Percentiles rank a stretch among this genome's conserved stretches.
phyloP scores from a whole-genome alignment of 495 filamentous ascomycete genomes.

The Darksidea phi region DNA sequence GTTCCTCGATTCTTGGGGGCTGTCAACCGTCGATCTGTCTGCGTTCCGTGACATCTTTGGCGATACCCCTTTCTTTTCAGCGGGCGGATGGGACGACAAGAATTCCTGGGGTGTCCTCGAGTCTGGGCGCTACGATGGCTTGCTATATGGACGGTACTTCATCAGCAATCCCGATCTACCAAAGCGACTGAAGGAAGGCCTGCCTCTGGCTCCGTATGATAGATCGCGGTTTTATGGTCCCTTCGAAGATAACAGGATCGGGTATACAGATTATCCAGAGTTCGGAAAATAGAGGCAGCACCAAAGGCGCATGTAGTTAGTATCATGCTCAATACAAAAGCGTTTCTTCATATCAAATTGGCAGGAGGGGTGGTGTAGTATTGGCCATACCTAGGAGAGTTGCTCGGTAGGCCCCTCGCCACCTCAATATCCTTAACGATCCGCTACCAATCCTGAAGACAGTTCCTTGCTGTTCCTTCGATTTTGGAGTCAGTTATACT shows the following conservation, averaged over 20 bases:
- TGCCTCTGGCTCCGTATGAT: constrained; percentile 24
- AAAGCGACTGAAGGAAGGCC: constrained; percentile 14
- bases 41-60: constrained; percentile 50
- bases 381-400: no score
- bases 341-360: no score
- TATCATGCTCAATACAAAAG: no score
- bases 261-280: constrained; percentile 32
- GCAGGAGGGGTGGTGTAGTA: no score
- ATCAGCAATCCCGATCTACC: constrained; percentile 30
- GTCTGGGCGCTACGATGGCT: constrained; percentile 46
- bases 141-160: constrained; percentile 26
- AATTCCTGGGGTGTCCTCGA: constrained; percentile 51
- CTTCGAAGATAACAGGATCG: constrained; percentile 8
- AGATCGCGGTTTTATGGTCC: constrained; percentile 29
- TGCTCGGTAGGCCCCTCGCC: no score
- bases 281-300: no score
- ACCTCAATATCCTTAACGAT: no score
- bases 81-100: constrained; percentile 50
- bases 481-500: no score
- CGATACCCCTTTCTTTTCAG: constrained; percentile 50
- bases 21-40: constrained; percentile 44
- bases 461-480: no score
- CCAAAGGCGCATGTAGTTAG: no score
- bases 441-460: no score
- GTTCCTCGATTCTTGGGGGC: constrained; percentile 48